These are phyloP conservation scores for Ambrosiella xylebori DNA, from an alignment of 2,329 filamentous ascomycete species.

Conservation along the genomic window DNA sequence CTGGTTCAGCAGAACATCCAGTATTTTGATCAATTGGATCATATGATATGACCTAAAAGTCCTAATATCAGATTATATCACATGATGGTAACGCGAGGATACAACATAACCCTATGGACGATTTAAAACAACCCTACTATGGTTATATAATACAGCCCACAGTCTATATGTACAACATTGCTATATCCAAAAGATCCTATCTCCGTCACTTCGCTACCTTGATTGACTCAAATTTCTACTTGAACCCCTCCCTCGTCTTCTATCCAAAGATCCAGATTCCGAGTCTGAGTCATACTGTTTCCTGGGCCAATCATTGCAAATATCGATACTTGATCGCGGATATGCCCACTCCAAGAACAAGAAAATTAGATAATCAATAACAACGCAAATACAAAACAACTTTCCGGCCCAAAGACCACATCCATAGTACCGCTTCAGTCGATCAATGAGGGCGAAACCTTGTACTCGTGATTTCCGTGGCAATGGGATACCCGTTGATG, in stretches of 20 bases:
- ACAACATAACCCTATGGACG: too few relatives aligned
- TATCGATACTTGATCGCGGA: constrained; percentile 71
- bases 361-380: constrained; percentile 86
- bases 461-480: constrained; percentile 53
- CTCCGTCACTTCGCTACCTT: neutral
- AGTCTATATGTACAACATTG: too few relatives aligned
- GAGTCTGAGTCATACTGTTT: constrained; percentile 28
- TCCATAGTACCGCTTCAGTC: constrained; percentile 89
- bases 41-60: too few relatives aligned
- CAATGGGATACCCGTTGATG: constrained; percentile 30
- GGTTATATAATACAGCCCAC: too few relatives aligned
- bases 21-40: too few relatives aligned
- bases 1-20: too few relatives aligned
- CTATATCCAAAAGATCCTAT: neutral
- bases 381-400: constrained; percentile 82
- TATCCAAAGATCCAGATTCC: constrained; percentile 7
- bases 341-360: constrained; percentile 76
- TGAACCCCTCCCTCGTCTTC: constrained; percentile 2
- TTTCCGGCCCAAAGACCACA: constrained; percentile 98
- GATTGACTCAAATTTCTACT: constrained; percentile 1
- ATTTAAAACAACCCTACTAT: too few relatives aligned
- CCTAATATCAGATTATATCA: too few relatives aligned
- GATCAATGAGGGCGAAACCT: constrained; percentile 84
- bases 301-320: constrained; percentile 80
- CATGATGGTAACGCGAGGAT: too few relatives aligned